Evolutionary conservation across 495 filamentous ascomycete species (phyloP).

Genomic region (Darksidea phi): DNA sequence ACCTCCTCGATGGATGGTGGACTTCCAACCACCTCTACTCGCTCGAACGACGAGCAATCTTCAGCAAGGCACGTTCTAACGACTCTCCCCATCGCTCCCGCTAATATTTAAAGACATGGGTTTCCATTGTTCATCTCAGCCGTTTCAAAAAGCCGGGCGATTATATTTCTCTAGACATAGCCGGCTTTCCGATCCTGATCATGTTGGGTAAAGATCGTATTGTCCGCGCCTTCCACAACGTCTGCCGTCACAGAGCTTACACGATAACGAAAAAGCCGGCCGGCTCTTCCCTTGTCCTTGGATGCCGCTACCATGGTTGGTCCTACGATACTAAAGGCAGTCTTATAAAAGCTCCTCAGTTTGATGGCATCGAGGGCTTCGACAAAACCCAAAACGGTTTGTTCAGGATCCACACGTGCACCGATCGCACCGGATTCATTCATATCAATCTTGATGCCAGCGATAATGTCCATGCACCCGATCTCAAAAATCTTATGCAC

Average conservation of each 20-base stretch:
- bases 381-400: conserved; percentile 31
- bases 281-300: conserved; percentile 31
- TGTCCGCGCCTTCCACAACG: conserved; percentile 36
- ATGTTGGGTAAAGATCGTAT: conserved; percentile 34
- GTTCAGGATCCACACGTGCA: conserved; percentile 30
- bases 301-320: conserved; percentile 39
- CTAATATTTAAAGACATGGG: conserved; percentile 28
- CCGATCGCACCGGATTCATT: conserved; percentile 32
- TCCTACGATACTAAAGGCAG: conserved; percentile 32
- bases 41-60: conserved; percentile 34
- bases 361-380: conserved; percentile 34
- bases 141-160: conserved; percentile 34
- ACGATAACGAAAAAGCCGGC: conserved; percentile 30
- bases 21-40: conserved; percentile 25
- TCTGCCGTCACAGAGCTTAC: conserved; percentile 37
- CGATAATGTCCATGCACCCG: background rate
- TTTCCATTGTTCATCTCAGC: conserved; percentile 24
- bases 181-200: conserved; percentile 31
- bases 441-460: conserved; percentile 33
- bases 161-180: conserved; percentile 30
- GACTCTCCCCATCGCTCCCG: background rate
- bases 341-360: conserved; percentile 36
- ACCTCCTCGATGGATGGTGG: conserved; percentile 36
- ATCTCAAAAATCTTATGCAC: conserved; percentile 4
- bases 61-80: conserved; percentile 28